These are phyloP conservation scores for Alternaria ventricosa DNA, from an alignment of 2,329 filamentous ascomycete species.

Conservation along the genomic window DNA sequence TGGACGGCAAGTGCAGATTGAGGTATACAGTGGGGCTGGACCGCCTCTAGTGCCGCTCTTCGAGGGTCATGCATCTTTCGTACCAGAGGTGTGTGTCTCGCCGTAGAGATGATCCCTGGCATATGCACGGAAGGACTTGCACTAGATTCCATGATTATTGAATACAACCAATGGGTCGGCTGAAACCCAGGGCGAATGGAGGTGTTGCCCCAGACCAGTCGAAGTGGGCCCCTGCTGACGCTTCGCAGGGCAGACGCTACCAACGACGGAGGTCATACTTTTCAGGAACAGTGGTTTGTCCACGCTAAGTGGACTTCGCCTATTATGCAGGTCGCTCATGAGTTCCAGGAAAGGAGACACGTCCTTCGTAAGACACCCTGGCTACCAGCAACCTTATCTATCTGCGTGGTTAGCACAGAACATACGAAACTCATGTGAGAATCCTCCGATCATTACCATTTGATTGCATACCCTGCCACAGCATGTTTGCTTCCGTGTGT, in stretches of 20 bases:
- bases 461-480: neutral
- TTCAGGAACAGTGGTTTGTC: conserved; percentile 3
- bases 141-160: conserved; percentile 9
- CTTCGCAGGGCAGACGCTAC: neutral
- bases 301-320: conserved; percentile 1
- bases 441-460: neutral
- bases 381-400: neutral
- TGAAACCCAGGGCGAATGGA: conserved; percentile 4
- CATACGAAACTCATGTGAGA: neutral
- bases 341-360: neutral
- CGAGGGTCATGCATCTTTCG: conserved; percentile 8
- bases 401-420: neutral
- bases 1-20: conserved; percentile 7
- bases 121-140: conserved; percentile 1
- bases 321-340: conserved; percentile 4
- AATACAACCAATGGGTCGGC: conserved; percentile 4
- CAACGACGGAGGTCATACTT: conserved; percentile 5
- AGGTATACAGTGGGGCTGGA: conserved; percentile 4
- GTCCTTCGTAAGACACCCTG: neutral
- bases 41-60: conserved; percentile 1
- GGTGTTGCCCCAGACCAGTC: conserved; percentile 4
- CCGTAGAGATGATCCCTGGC: conserved; percentile 7
- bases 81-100: neutral
- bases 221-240: conserved; percentile 2
- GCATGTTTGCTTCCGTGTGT: neutral